A percentile compares a stretch with the other conserved stretches of the same genome.
Evolutionary conservation across 1,284 basidiomycete species (phyloP).

Genomic region (Ganoderma resinaceum): DNA sequence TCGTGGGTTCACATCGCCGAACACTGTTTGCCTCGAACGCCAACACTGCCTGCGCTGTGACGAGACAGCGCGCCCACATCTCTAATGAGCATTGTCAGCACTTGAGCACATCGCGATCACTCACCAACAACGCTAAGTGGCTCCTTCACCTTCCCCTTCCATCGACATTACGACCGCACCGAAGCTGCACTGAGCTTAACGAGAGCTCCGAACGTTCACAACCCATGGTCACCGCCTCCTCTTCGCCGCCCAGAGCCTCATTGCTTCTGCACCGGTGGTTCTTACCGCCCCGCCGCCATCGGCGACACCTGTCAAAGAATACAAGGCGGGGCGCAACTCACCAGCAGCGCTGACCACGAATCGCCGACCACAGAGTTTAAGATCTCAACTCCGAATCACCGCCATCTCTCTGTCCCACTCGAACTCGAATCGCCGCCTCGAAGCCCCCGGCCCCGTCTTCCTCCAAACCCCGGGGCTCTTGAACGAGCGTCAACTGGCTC

Average conservation of each 20-base stretch:
- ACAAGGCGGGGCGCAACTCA: neutral
- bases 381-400: neutral
- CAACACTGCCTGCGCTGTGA: constrained; percentile 1
- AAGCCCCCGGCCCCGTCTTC: neutral
- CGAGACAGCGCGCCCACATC: neutral
- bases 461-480: too few relatives aligned
- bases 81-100: neutral
- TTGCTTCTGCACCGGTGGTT: neutral
- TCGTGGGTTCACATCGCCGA: neutral
- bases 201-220: neutral
- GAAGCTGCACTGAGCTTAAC: neutral
- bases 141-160: neutral
- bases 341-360: neutral
- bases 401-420: neutral
- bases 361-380: neutral
- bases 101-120: neutral
- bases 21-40: constrained; percentile 1
- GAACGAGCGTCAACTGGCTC: neutral
- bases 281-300: constrained; percentile 4
- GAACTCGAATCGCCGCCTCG: neutral
- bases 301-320: constrained; percentile 1
- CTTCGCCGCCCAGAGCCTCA: neutral
- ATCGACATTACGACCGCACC: neutral
- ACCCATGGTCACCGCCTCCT: neutral
- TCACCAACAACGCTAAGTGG: neutral